Base-by-base conservation (phyloP, 2,329 filamentous ascomycete genomes). In the Eurotiales sp. region DNA sequence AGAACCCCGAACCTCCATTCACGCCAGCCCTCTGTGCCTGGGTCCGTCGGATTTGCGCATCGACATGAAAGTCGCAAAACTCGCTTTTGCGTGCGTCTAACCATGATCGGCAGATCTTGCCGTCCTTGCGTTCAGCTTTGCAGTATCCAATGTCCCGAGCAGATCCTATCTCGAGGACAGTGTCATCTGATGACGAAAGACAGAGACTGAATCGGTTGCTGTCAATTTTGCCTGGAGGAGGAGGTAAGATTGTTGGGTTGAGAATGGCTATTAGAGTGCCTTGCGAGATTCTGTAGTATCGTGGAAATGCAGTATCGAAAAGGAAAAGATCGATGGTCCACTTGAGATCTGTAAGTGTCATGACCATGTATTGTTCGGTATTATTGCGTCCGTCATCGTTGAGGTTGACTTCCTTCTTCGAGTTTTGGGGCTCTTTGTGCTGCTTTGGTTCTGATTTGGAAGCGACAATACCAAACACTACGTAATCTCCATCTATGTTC, bases 241-340 rank as follows among this genome's bases (percentile, higher is more conserved):
- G 92, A 3, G 92, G 90, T 84, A 99, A 88, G 59, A 97, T 86
- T 15, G 78, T 84, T 1, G 93, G 93, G 64, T 99, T 99, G 25
- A 99, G 77, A 22, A 99, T 88, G 4, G 92, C 93, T 51, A 99
- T 77, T 1, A 97, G 80, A 0, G 91, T 96, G n/a, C 93, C 93
- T 2, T 89, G 82, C 0, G 85, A 85, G n/a, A 97, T 76, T 65
- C 95, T 95, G 86, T 92, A 97, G 73, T 93, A 99, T 50, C 88
- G 84, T 14, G 88, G 86, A 61, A 97, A 96, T 6, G 90, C 95
- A 0, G 86, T 84, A 61, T 88, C 88, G 70, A 99, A 99, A 12
- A 99, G 81, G 61, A 90, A 97, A 37, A 97, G 79, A 57, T 97
- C 91, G 11, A 99, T 70, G 60, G 96, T 90, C 83, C 85, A 96